A percentile compares a stretch with the other conserved stretches of the same genome.
Evolutionary conservation across 2,329 filamentous ascomycete genomes (phyloP).

Genomic region (Stachybotrys chartarum): DNA sequence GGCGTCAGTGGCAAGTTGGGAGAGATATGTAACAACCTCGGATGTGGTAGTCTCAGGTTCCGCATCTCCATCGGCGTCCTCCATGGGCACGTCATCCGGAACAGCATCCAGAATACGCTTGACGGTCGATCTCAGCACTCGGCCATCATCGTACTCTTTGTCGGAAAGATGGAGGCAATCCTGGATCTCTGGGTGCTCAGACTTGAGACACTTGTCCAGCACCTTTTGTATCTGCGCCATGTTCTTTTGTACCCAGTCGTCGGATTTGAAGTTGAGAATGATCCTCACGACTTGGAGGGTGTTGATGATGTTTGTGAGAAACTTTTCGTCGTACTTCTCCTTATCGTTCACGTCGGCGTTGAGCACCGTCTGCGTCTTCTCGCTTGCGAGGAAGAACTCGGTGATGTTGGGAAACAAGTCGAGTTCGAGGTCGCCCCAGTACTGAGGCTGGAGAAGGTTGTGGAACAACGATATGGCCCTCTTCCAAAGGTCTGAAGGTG

Average conservation of each 20-base stretch:
- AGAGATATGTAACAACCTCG: constrained; percentile 80
- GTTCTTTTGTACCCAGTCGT: constrained; percentile 84
- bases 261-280: constrained; percentile 76
- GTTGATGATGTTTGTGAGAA: constrained; percentile 84
- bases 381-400: constrained; percentile 74
- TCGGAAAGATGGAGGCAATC: constrained; percentile 79
- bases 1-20: constrained; percentile 79
- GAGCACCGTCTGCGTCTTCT: constrained; percentile 60
- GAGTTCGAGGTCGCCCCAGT: constrained; percentile 88
- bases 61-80: constrained; percentile 74
- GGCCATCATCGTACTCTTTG: constrained; percentile 60
- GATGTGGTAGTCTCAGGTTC: constrained; percentile 75
- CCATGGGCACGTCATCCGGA: constrained; percentile 67
- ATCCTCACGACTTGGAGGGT: constrained; percentile 88
- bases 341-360: constrained; percentile 54
- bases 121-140: constrained; percentile 67
- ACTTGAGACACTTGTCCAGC: constrained; percentile 80
- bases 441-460: constrained; percentile 76
- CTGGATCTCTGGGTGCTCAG: constrained; percentile 85
- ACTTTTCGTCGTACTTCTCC: constrained; percentile 75
- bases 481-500: constrained; percentile 72
- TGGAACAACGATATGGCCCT: constrained; percentile 76
- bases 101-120: constrained; percentile 82
- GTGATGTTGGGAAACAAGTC: constrained; percentile 88
- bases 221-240: constrained; percentile 76